phyloP scores from a whole-genome alignment of 345 rosid genomes.

The Populus alba region DNA sequence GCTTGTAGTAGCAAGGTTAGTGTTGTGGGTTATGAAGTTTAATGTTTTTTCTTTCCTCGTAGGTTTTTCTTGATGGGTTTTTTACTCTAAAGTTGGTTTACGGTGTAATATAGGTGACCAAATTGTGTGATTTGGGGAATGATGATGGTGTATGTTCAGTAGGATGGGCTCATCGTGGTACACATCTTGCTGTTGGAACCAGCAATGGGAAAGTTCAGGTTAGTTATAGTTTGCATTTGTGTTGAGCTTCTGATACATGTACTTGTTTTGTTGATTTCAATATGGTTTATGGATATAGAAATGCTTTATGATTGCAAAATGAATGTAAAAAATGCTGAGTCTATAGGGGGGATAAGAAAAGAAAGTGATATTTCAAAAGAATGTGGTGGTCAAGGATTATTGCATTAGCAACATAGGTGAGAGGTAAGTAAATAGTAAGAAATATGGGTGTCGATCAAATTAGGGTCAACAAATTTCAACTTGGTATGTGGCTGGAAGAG shows the following conservation, averaged over 20 bases:
- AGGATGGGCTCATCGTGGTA: slow-evolving; percentile 87
- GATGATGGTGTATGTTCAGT: slow-evolving; percentile 94
- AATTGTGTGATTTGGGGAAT: slow-evolving; percentile 83
- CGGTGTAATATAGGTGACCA: slow-evolving; percentile 65
- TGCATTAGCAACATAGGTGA: background rate
- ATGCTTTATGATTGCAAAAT: background rate
- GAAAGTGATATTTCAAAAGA: background rate
- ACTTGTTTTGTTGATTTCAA: background rate
- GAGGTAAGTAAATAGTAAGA: background rate
- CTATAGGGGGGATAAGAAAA: background rate
- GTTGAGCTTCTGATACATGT: background rate
- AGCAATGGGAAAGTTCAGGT: slow-evolving; percentile 87
- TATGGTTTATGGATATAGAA: background rate
- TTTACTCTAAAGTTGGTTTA: background rate
- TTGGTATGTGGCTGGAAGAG: background rate
- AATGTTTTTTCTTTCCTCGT: background rate
- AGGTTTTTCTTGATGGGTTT: background rate
- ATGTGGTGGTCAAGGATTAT: background rate
- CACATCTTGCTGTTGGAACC: slow-evolving; percentile 91
- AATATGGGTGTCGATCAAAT: background rate
- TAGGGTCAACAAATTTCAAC: background rate
- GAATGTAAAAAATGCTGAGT: background rate
- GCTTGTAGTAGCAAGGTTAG: slow-evolving; percentile 95
- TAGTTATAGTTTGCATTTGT: background rate
- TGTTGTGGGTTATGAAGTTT: background rate